Evolutionary conservation across 2,329 filamentous ascomycete species (phyloP).

Genomic region (Pseudocercospora ulei): DNA sequence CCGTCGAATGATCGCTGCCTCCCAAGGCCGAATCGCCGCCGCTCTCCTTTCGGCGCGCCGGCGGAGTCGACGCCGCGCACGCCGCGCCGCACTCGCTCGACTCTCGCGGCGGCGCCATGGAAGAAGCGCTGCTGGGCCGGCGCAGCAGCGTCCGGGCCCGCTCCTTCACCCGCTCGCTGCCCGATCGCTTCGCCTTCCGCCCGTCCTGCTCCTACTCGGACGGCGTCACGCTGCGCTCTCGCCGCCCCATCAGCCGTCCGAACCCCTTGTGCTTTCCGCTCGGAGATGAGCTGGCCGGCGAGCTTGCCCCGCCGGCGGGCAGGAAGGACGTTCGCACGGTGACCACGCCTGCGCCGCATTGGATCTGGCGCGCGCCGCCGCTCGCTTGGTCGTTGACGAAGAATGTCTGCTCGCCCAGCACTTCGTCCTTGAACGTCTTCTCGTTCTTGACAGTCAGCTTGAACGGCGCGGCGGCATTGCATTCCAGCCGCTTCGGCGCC

Average conservation of each 20-base stretch:
- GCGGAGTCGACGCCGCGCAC: conserved; percentile 2
- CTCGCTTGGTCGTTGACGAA: conserved; percentile 74
- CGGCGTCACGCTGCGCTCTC: conserved; percentile 31
- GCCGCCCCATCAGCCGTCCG: conserved; percentile 25
- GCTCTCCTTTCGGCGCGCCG: too few species aligned
- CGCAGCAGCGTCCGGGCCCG: conserved; percentile 8
- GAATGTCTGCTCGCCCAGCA: conserved; percentile 78
- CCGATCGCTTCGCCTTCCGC: conserved; percentile 8
- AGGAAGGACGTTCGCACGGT: conserved; percentile 39
- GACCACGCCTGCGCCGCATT: conserved; percentile 68
- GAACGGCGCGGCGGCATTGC: conserved; percentile 75
- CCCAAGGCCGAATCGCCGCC: background rate
- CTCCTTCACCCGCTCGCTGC: conserved; percentile 6
- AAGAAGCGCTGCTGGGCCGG: background rate
- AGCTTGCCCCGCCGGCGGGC: conserved; percentile 24
- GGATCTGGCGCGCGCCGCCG: conserved; percentile 58
- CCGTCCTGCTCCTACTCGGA: conserved; percentile 21
- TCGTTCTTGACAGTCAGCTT: conserved; percentile 78
- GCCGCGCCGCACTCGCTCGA: background rate
- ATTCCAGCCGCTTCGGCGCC: conserved; percentile 52
- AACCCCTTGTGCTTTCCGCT: conserved; percentile 24
- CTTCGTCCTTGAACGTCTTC: conserved; percentile 71
- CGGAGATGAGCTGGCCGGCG: conserved; percentile 17
- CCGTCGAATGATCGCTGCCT: too few species aligned
- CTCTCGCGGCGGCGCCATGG: background rate